Evolutionary conservation across 75 land plant species (phyloP).

Genomic region (Cryptomeria japonica): DNA sequence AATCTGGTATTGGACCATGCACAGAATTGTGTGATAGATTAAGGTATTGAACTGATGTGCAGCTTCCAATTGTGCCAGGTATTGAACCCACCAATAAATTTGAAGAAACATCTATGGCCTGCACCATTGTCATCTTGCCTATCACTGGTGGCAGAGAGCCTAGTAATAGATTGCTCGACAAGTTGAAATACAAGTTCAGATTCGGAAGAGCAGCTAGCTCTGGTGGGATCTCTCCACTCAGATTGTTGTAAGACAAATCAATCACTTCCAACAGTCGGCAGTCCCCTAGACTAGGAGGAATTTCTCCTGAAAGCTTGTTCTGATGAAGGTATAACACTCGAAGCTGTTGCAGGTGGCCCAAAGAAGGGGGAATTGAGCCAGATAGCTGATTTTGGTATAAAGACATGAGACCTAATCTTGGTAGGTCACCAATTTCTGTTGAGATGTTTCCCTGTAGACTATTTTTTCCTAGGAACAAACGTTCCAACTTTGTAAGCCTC

Average conservation of each 20-base stretch:
- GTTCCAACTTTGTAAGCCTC: conserved; percentile 19
- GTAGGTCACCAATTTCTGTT: conserved; percentile 26
- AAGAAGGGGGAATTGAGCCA: conserved; percentile 48
- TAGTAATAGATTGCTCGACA: neutral
- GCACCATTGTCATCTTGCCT: neutral
- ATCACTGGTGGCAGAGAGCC: neutral
- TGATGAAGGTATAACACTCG: conserved; percentile 56
- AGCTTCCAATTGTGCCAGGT: conserved; percentile 22
- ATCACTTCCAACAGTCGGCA: conserved; percentile 35
- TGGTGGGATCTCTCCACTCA: conserved; percentile 51
- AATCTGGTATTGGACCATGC: conserved; percentile 31
- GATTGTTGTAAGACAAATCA: conserved; percentile 60
- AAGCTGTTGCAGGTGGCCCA: conserved; percentile 16
- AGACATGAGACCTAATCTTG: conserved; percentile 43
- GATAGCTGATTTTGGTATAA: conserved; percentile 48
- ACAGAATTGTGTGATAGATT: conserved; percentile 28
- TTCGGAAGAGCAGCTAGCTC: conserved; percentile 5
- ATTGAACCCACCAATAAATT: conserved; percentile 31
- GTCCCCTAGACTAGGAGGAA: conserved; percentile 53
- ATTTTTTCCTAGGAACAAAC: conserved; percentile 24
- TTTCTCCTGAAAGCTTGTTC: conserved; percentile 57
- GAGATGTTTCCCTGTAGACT: conserved; percentile 43
- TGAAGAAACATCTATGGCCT: conserved; percentile 16
- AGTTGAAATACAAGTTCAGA: neutral
- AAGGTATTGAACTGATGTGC: conserved; percentile 15